A percentile compares a stretch with the other conserved stretches of the same genome.
Conservation (phyloP, 169 alveolate species). For the Eimeria nieschulzi region DNA sequence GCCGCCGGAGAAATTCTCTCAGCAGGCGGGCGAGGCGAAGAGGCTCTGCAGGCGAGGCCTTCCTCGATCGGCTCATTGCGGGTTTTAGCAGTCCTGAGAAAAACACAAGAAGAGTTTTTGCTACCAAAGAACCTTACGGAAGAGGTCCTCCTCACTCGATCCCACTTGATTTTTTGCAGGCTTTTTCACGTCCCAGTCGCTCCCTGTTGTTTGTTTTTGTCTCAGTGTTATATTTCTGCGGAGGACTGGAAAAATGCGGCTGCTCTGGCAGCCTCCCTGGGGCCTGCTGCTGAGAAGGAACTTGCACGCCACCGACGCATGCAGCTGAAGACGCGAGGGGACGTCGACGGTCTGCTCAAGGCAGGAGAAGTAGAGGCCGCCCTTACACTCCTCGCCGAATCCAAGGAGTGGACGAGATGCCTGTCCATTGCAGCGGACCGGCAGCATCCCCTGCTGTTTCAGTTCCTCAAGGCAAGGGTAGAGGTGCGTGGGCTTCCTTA, state of each 20-base stretch:
- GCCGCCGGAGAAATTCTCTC: neutral
- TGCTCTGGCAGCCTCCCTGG: neutral
- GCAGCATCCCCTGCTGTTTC: neutral
- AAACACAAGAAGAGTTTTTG: neutral
- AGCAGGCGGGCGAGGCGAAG: neutral
- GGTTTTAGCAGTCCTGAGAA: neutral
- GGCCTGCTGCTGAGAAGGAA: slow-evolving; percentile 6
- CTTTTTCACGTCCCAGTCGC: too few species aligned
- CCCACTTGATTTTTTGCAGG: too few species aligned
- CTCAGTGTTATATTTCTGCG: slow-evolving; percentile 21
- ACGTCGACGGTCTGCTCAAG: neutral
- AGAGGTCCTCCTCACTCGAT: too few species aligned
- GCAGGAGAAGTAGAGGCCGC: slow-evolving; percentile 14
- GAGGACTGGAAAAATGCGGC: slow-evolving; percentile 16
- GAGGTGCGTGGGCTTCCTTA: neutral
- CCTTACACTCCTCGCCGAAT: neutral
- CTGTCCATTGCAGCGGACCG: neutral
- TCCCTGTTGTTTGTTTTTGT: neutral
- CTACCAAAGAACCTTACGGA: too few species aligned
- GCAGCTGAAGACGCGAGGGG: neutral
- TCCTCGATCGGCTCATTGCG: neutral
- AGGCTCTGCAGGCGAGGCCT: slow-evolving; percentile 14
- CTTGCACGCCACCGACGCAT: neutral
- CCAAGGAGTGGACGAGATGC: neutral
- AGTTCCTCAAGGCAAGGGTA: neutral